A percentile compares a stretch with the other conserved stretches of the same genome.
These are phyloP conservation scores for Symbiotaphrina buchneri DNA, from an alignment of 495 filamentous ascomycete genomes.

Conservation along the genomic window DNA sequence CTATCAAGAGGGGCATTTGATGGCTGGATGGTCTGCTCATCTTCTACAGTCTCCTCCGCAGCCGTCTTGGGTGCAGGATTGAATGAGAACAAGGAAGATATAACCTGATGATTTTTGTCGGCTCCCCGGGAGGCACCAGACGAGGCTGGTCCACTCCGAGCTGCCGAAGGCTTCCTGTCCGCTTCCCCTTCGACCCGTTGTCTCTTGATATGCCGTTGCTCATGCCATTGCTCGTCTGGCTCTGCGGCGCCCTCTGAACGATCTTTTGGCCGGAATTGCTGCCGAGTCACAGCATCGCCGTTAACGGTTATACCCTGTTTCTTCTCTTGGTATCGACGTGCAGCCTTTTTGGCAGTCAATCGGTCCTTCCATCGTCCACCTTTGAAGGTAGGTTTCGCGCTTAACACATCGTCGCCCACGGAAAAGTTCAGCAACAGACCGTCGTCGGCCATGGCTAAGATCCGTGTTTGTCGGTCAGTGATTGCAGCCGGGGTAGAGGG, in stretches of 20 bases:
- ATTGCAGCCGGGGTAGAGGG: too few relatives aligned
- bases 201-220: conserved; percentile 12
- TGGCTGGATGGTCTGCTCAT: conserved; percentile 38
- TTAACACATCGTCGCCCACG: conserved; percentile 30
- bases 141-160: background rate
- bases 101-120: conserved; percentile 29
- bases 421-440: conserved; percentile 88
- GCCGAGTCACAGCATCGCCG: conserved; percentile 7
- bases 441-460: conserved; percentile 39
- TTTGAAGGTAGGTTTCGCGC: conserved; percentile 44
- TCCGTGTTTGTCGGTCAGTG: too few relatives aligned
- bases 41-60: conserved; percentile 15
- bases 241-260: too few relatives aligned
- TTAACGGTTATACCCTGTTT: conserved; percentile 14
- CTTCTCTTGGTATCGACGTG: conserved; percentile 24
- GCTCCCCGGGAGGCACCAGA: conserved; percentile 1
- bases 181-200: conserved; percentile 7
- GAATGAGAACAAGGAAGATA: conserved; percentile 78
- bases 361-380: conserved; percentile 86
- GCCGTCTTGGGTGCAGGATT: conserved; percentile 48
- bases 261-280: too few relatives aligned
- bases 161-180: conserved; percentile 2
- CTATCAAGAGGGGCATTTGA: conserved; percentile 88
- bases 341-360: conserved; percentile 52
- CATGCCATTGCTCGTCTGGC: conserved; percentile 13